phyloP scores from a whole-genome alignment of 192 early-diverging fungal species.

The Coemansia sp. region DNA sequence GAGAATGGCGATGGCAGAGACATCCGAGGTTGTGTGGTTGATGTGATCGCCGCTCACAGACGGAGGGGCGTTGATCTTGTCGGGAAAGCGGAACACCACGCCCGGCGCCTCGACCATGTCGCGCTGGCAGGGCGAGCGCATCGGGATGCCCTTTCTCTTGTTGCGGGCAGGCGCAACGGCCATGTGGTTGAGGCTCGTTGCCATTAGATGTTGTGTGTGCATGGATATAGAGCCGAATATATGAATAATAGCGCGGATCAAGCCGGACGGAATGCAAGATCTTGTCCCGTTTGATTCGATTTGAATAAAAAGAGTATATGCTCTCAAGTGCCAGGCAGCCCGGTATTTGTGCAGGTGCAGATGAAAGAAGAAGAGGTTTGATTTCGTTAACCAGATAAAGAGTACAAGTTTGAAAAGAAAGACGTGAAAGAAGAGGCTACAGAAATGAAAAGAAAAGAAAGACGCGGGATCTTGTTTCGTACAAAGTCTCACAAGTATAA shows the following conservation, averaged over 20 bases:
- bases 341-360: background rate
- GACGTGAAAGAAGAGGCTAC: conserved; percentile 4
- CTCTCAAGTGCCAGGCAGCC: background rate
- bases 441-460: conserved; percentile 4
- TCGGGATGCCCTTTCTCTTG: conserved; percentile 55
- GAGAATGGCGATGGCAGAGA: conserved; percentile 41
- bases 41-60: conserved; percentile 5
- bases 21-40: background rate
- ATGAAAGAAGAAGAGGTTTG: background rate
- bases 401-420: conserved; percentile 13
- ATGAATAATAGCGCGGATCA: conserved; percentile 1
- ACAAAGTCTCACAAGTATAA: conserved; percentile 8
- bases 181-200: conserved; percentile 25
- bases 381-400: conserved; percentile 8
- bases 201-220: conserved; percentile 18
- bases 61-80: conserved; percentile 45
- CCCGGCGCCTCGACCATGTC: conserved; percentile 53
- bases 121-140: conserved; percentile 51
- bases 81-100: conserved; percentile 55
- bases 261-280: background rate
- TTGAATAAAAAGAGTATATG: background rate
- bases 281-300: background rate
- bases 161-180: conserved; percentile 25
- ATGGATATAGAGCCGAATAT: conserved; percentile 5
- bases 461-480: conserved; percentile 13